A percentile compares a stretch with the other conserved stretches of the same genome.
Conservation (phyloP, 768 basidiomycete genomes). For the Tricholoma sp. region DNA sequence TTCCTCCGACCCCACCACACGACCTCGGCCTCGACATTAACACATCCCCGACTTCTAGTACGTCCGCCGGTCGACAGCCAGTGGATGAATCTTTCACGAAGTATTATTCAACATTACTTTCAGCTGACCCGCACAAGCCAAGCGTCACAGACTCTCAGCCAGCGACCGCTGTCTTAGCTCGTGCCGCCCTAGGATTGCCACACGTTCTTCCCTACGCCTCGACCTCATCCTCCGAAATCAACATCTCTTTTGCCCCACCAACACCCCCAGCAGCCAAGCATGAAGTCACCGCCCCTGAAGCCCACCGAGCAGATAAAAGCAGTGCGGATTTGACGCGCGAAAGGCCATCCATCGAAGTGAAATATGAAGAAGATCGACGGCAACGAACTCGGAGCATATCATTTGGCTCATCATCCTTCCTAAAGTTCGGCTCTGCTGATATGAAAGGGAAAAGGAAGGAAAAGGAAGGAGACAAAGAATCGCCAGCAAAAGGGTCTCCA, state of each 20-base stretch:
- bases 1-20: constrained; percentile 43
- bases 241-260: constrained; percentile 38
- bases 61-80: not conserved
- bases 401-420: constrained; percentile 40
- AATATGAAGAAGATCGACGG: constrained; percentile 10
- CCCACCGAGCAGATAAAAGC: constrained; percentile 51
- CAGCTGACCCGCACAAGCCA: constrained; percentile 6
- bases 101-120: constrained; percentile 18
- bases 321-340: constrained; percentile 33
- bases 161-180: constrained; percentile 40
- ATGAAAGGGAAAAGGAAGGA: constrained; percentile 45
- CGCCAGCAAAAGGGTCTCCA: constrained; percentile 11
- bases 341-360: constrained; percentile 6
- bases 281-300: constrained; percentile 12
- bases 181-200: constrained; percentile 53
- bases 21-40: constrained; percentile 7
- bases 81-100: not conserved
- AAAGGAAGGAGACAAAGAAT: constrained; percentile 19
- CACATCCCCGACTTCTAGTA: not conserved
- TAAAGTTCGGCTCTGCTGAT: constrained; percentile 30
- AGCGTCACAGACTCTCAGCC: constrained; percentile 6
- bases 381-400: constrained; percentile 52
- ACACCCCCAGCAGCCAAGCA: constrained; percentile 11
- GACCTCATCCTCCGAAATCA: constrained; percentile 43
- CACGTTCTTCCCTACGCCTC: constrained; percentile 43